Evolutionary conservation across 176 grass and related monocot genomes (phyloP).

Genomic region (Oryza glaberrima): DNA sequence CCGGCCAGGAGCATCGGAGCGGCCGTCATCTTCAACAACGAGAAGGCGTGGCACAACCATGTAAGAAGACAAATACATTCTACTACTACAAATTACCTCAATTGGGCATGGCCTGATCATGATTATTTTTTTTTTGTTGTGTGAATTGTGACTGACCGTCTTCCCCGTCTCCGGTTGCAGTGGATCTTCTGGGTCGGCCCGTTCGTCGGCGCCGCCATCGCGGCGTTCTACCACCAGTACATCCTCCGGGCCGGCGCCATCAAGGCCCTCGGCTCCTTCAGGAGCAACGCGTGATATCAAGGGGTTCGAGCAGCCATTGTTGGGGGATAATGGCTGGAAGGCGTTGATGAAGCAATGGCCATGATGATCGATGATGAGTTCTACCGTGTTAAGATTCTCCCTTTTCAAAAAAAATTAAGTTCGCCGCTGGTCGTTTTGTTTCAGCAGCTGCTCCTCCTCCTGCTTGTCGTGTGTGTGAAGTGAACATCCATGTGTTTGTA

Average conservation of each 20-base stretch:
- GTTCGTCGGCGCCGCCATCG: slow-evolving; percentile 44
- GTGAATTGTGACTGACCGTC: not conserved
- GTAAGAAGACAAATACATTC: slow-evolving; percentile 12
- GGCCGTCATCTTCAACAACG: slow-evolving; percentile 69
- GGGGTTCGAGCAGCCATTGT: not conserved
- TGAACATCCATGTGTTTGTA: not conserved
- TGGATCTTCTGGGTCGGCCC: slow-evolving; percentile 81
- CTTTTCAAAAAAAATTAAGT: not conserved
- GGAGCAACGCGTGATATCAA: slow-evolving; percentile 55
- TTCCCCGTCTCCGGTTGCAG: slow-evolving; percentile 18
- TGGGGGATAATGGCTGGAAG: not conserved
- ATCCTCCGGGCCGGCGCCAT: slow-evolving; percentile 66
- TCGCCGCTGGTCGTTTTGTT: slow-evolving; percentile 41
- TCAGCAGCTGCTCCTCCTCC: slow-evolving; percentile 23
- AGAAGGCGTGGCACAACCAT: slow-evolving; percentile 81
- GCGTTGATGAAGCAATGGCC: slow-evolving; percentile 30
- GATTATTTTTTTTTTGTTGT: too few species aligned
- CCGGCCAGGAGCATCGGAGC: slow-evolving; percentile 83
- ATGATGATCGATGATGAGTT: not conserved
- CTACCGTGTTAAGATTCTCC: not conserved
- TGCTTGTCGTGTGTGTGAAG: slow-evolving; percentile 21
- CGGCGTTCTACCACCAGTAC: slow-evolving; percentile 69
- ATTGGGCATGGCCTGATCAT: not conserved
- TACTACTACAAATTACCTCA: not conserved
- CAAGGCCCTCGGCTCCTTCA: slow-evolving; percentile 73